Evolutionary conservation across 108 stramenopile species (phyloP).

Genomic region (Nitzschia putrida): DNA sequence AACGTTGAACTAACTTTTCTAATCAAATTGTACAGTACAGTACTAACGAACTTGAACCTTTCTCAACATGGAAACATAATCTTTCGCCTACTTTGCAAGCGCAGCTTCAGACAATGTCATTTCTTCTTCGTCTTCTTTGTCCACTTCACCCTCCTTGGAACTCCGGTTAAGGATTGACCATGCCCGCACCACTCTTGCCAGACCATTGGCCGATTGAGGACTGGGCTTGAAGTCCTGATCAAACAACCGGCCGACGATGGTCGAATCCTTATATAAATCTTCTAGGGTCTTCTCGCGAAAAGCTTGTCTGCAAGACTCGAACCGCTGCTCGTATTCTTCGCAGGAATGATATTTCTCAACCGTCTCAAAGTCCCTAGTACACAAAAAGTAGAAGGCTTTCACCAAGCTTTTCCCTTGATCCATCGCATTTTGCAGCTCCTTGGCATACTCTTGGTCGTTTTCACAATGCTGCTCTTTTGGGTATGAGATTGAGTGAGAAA

Average conservation of each 20-base stretch:
- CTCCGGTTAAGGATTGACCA: not conserved
- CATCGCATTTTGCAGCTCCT: conserved; percentile 33
- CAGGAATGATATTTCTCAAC: conserved; percentile 57
- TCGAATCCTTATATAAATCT: conserved; percentile 44
- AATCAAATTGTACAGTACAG: too few relatives aligned
- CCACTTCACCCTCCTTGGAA: not conserved
- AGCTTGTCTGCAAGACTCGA: conserved; percentile 33
- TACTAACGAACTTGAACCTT: too few relatives aligned
- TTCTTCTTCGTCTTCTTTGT: conserved; percentile 7
- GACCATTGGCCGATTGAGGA: conserved; percentile 1
- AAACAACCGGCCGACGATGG: conserved; percentile 26
- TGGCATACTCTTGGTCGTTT: conserved; percentile 36
- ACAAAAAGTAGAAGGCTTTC: conserved; percentile 12
- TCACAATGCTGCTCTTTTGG: conserved; percentile 23
- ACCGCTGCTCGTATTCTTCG: conserved; percentile 47
- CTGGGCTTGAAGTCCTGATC: not conserved
- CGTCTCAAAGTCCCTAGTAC: conserved; percentile 18
- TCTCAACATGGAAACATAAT: too few relatives aligned
- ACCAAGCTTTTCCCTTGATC: conserved; percentile 34
- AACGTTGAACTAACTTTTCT: too few relatives aligned
- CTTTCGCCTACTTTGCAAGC: not conserved
- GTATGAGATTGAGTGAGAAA: conserved; percentile 29
- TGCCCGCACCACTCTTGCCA: not conserved
- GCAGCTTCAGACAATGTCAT: conserved; percentile 20
- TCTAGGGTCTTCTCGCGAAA: conserved; percentile 49